Evolutionary conservation across 805 yeast genomes (phyloP), one percentile per base, ranked within the genome.

Genomic region (Monosporozyma servazzii): DNA sequence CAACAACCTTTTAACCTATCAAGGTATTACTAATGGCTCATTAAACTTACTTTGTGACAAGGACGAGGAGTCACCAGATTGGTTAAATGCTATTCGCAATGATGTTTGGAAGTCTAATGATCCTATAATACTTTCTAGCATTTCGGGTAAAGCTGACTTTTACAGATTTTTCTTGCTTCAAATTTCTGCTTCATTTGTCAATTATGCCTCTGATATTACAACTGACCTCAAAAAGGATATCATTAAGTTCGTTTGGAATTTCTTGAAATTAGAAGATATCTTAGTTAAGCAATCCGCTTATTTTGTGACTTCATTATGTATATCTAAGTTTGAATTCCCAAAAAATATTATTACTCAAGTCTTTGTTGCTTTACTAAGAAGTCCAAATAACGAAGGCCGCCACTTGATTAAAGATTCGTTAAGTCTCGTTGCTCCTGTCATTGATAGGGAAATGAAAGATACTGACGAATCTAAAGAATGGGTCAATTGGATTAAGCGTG

Each of bases 401-500:
- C 80, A 78, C 54, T 72, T 93, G 62, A 96, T 90, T 0, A 80
- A 83, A 63, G 95, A 88, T 62, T 95, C 97, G 0, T 73, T 95
- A 37, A 96, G 90, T 60, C 71, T 86, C 4, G 71, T 93, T 18
- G 96, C 97, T 0, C 96, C 96, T 0, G 93, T 86, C 0, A 76
- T 91, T 75, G 81, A 86, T 1, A 75, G 76, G 51, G 74, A 95
- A 49, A 77, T 86, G 68, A 72, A 72, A 1, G 72, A 73, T 21
- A 71, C 71, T 7, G 87, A 81, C 0, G 66, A 72, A 0, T 69
- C 73, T 0, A 66, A 69, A 1, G 72, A 78, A 53, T 93, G 98
- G 98, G 78, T 93, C 48, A 90, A 87, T 58, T 89, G 96, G 90
- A 96, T 96, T 0, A 81, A 97, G 57, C 76, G 97, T 49, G 93